These are phyloP conservation scores for Beauveria varroae DNA, from an alignment of 2,329 filamentous ascomycete genomes.

Conservation along the genomic window DNA sequence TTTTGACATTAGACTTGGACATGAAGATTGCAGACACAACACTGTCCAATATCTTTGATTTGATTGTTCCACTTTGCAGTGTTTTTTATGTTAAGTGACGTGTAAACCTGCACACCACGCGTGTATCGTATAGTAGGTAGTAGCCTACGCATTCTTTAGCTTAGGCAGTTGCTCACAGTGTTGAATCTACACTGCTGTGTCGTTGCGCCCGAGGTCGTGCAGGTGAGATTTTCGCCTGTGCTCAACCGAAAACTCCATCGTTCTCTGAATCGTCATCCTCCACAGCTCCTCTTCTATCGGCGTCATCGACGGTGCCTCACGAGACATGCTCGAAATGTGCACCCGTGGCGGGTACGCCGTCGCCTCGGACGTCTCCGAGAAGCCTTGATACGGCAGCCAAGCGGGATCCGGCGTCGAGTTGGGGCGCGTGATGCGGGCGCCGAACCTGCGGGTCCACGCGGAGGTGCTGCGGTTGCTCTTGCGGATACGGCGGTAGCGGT, in stretches of 20 bases:
- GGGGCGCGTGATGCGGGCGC: not conserved
- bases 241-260: not conserved
- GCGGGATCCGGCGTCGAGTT: not conserved
- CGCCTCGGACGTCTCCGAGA: not conserved
- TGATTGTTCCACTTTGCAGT: not conserved
- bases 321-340: not conserved
- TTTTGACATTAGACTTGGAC: not conserved
- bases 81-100: not conserved
- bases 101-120: not conserved
- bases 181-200: too few relatives aligned
- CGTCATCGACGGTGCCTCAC: not conserved
- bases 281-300: not conserved
- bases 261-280: not conserved
- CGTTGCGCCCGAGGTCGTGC: too few relatives aligned
- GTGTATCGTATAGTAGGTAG: not conserved
- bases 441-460: too few relatives aligned
- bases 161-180: too few relatives aligned
- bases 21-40: not conserved
- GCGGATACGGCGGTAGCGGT: not conserved
- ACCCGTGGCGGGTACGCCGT: not conserved
- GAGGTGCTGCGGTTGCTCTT: not conserved
- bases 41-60: not conserved
- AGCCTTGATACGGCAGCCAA: conserved; percentile 1
- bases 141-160: too few relatives aligned
- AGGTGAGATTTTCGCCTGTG: not conserved